Base-by-base conservation (phyloP, 352 stramenopile genomes). In the Phytophthora quininea region DNA sequence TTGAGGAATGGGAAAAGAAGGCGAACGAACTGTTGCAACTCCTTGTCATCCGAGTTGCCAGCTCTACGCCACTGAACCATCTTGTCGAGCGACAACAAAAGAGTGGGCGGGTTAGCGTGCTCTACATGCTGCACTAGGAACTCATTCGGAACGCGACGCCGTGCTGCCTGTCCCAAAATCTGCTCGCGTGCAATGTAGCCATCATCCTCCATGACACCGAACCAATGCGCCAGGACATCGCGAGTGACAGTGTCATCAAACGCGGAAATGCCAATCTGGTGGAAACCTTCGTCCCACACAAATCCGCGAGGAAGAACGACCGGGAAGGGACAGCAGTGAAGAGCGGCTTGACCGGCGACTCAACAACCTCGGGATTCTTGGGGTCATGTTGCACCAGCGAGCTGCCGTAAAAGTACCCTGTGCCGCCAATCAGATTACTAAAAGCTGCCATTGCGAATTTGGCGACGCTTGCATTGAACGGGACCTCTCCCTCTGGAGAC, bases 201-300 rank as follows among this genome's bases (percentile, higher is more conserved):
- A 47, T 90, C 76, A 0, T 84, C 68, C 47, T 96, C 79, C 91
- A 98, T 97, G 0, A 93, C 52, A 2, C 68, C 70, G 38, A 98
- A 62, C 95, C 95, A 98, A 63, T 97, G 89, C 0, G 76, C 74
- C 15, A 98, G 72, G 24, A 97, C 79, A 56, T 98, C 86, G 14
- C 76, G 74, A 7, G 84, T 84, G 43, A 97, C 82, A 10, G 57
- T 60, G 5, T 71, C 54, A 64, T 98, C 88, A 64, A 95, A 98
- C 2, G 77, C 58, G 3, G 64, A 71, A 42, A 98, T 79, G 3
- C 96, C 76, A 14, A 98, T 73, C 73, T 97, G 88, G 63, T 98
- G 95, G 68, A 98, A 98, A 12, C 95, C 93, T 88, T 98, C 95
- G 60, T 98, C 95, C 95, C 95, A 98, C 1, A 98, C 51, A 50